Percentiles rank a stretch among this genome's conserved stretches.
phyloP scores from a whole-genome alignment of 768 basidiomycete species.

The Sarcodon sp. region DNA sequence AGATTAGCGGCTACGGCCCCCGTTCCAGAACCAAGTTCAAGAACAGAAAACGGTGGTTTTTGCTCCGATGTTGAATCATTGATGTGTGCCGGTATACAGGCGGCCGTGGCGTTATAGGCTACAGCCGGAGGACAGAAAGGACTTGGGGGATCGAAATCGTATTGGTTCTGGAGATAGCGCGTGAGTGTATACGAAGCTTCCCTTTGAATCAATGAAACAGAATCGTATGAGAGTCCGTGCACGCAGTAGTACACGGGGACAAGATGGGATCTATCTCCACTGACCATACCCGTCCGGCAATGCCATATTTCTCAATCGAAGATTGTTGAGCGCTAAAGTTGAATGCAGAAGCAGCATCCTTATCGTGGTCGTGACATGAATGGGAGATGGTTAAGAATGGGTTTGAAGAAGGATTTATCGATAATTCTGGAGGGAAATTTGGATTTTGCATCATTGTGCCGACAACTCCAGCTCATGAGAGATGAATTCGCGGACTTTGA shows the following conservation, averaged over 20 bases:
- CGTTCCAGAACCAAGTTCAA: conserved; percentile 78
- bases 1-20: conserved; percentile 43
- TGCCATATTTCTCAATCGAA: conserved; percentile 63
- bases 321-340: conserved; percentile 29
- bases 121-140: conserved; percentile 19
- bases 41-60: conserved; percentile 18
- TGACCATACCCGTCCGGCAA: conserved; percentile 81
- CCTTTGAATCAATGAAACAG: conserved; percentile 26
- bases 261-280: conserved; percentile 3
- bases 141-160: conserved; percentile 41
- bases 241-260: not conserved
- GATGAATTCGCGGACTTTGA: too few species aligned
- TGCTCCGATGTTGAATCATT: not conserved
- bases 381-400: not conserved
- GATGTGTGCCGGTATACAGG: not conserved
- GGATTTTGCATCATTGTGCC: conserved; percentile 13
- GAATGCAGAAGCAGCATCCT: conserved; percentile 9
- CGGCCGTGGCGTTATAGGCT: not conserved
- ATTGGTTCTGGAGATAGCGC: conserved; percentile 32
- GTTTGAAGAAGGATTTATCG: conserved; percentile 22
- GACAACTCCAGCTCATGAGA: not conserved
- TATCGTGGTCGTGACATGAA: conserved; percentile 4
- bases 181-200: conserved; percentile 58
- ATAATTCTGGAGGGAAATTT: conserved; percentile 32
- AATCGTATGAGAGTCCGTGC: not conserved